A percentile compares a stretch with the other conserved stretches of the same genome.
These are phyloP conservation scores for Microbotryomycetes sp. DNA, from an alignment of 1,284 basidiomycete genomes.

Conservation along the genomic window DNA sequence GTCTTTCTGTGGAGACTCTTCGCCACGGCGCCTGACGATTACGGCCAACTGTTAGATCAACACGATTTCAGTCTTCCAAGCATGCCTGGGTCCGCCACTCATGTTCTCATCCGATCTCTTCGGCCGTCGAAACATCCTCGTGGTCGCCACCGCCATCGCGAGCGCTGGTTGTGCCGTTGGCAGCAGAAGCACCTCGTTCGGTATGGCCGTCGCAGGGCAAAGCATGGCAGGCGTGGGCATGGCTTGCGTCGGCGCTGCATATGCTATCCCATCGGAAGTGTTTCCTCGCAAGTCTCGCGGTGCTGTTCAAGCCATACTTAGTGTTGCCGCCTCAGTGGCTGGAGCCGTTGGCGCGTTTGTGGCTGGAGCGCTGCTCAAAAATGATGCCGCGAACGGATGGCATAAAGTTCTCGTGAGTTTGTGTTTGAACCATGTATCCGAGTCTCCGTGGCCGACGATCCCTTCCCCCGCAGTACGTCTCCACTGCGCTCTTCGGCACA, in stretches of 20 bases:
- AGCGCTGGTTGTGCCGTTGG: not conserved
- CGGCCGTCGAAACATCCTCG: not conserved
- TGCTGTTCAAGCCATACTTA: not conserved
- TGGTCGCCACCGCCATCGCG: not conserved
- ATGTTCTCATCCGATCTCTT: not conserved
- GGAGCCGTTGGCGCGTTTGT: not conserved
- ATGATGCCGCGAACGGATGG: not conserved
- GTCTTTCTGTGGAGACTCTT: not conserved
- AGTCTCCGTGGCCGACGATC: not conserved
- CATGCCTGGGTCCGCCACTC: not conserved
- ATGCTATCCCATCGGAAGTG: not conserved
- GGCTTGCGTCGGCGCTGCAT: not conserved
- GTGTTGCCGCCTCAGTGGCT: not conserved
- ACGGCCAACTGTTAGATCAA: not conserved
- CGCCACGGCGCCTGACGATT: not conserved
- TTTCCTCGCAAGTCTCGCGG: not conserved
- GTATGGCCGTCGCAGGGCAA: slow-evolving; percentile 1
- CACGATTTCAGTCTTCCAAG: not conserved
- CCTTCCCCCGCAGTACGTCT: slow-evolving; percentile 6
- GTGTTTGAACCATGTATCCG: not conserved
- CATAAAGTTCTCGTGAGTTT: not conserved
- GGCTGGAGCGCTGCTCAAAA: not conserved
- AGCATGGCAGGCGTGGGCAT: not conserved
- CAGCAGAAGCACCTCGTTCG: not conserved
- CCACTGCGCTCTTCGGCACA: slow-evolving; percentile 3